These are phyloP conservation scores for Bothriochloa decipiens DNA, from an alignment of 176 grass and related monocot genomes.

Conservation along the genomic window DNA sequence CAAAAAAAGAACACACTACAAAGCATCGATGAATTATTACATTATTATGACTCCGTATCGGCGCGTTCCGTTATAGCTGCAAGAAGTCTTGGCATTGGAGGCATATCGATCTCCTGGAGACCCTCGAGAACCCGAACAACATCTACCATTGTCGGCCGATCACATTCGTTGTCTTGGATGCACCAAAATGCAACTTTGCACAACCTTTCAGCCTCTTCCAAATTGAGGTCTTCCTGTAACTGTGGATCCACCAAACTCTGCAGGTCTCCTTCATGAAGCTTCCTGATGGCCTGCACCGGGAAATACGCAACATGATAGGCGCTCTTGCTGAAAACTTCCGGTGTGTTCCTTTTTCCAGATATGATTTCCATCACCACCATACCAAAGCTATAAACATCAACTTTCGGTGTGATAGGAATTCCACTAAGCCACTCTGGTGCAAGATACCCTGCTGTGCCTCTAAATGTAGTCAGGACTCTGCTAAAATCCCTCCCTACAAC, in stretches of 20 bases:
- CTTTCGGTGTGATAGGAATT: slow-evolving; percentile 39
- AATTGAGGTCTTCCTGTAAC: slow-evolving; percentile 17
- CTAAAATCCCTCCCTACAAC: too few relatives aligned
- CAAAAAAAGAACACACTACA: neutral
- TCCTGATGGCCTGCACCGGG: too few relatives aligned
- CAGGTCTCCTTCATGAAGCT: too few relatives aligned
- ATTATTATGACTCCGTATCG: neutral
- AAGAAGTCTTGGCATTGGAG: slow-evolving; percentile 52
- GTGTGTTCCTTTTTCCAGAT: slow-evolving; percentile 43
- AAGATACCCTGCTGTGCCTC: too few relatives aligned
- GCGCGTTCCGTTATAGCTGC: slow-evolving; percentile 26
- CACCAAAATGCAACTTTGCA: slow-evolving; percentile 60
- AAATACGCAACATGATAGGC: too few relatives aligned
- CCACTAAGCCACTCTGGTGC: slow-evolving; percentile 53
- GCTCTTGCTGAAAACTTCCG: too few relatives aligned
- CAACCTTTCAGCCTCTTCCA: slow-evolving; percentile 39
- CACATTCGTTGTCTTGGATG: slow-evolving; percentile 46
- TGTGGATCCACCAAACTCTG: slow-evolving; percentile 38
- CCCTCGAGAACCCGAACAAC: slow-evolving; percentile 52
- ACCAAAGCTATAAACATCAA: slow-evolving; percentile 56
- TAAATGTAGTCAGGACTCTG: too few relatives aligned
- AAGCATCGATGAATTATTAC: neutral
- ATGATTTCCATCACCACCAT: slow-evolving; percentile 55
- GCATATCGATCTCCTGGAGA: slow-evolving; percentile 31
- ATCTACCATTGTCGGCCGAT: slow-evolving; percentile 43